phyloP scores from a whole-genome alignment of 352 stramenopile species.

The Blastocystis hominis region DNA sequence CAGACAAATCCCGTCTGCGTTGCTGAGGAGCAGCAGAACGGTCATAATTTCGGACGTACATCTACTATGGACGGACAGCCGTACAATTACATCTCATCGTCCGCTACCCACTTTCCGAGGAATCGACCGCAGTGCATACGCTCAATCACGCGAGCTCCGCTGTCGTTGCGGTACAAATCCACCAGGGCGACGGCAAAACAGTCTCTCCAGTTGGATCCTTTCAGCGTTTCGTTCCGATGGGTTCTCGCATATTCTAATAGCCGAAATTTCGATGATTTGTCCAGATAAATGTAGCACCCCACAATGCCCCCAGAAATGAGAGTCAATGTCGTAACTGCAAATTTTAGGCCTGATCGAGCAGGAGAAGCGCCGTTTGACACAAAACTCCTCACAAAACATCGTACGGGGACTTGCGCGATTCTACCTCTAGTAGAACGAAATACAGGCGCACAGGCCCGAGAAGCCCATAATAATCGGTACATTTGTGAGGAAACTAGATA shows the following conservation, averaged over 20 bases:
- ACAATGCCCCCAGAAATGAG: background rate
- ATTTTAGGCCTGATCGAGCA: too few relatives aligned
- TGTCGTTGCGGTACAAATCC: conserved; percentile 3
- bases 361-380: too few relatives aligned
- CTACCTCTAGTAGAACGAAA: too few relatives aligned
- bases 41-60: conserved; percentile 47
- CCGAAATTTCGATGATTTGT: background rate
- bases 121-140: background rate
- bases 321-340: background rate
- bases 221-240: background rate
- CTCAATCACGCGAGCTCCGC: background rate
- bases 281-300: background rate
- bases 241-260: background rate
- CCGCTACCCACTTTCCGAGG: background rate
- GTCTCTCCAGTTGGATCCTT: conserved; percentile 17
- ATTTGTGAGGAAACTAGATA: too few relatives aligned
- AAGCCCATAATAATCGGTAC: too few relatives aligned
- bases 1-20: background rate
- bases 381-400: too few relatives aligned
- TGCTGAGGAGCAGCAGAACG: conserved; percentile 38
- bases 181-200: conserved; percentile 7
- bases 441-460: too few relatives aligned
- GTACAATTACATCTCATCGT: background rate
- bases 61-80: background rate
- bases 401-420: too few relatives aligned